Evolutionary conservation across 1,284 basidiomycete species (phyloP), one percentile per base, ranked within the genome.

Genomic region (Tremellales sp.): DNA sequence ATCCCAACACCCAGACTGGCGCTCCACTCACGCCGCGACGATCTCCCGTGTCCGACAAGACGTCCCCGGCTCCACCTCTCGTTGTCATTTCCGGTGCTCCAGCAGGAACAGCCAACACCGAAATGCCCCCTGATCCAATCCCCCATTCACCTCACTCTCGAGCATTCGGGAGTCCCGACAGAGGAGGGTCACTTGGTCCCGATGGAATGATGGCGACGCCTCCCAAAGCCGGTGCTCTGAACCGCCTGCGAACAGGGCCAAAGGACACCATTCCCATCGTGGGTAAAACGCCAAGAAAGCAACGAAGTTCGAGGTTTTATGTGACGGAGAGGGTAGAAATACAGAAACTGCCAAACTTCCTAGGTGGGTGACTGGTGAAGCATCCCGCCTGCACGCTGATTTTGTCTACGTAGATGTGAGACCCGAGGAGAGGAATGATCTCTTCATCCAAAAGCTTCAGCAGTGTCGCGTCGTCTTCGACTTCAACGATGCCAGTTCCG

Each of bases 401-500:
- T 21, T 25, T 25, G 37, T 8, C 27, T 18, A 39, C 21, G 16
- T 9, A 93, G 95, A 99, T 76, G 94, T 90, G 2, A 81, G 89
- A 41, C 84, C 86, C 1, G 83, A 79, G 56, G 94, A 97, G 68
- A 84, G 93, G 35, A 83, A 90, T 37, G 85, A 87, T 54, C 79
- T 99, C 28, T 98, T 99, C 68, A 78, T 98, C 61, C 88, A 82
- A 73, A 99, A 99, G 75, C 79, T 99, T 43, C 83, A 87, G 70
- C 95, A 98, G 71, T 97, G 93, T 74, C 86, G 87, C 46, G 91
- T 97, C 52, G 78, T 99, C 19, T 99, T 99, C 68, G 95, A 99
- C 74, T 99, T 99, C 75, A 98, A 97, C 71, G 95, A 99, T 68
- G 87, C 93, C 40, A 94, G 88, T 65, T 80, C 87, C 33, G 95